Evolutionary conservation across 2,329 filamentous ascomycete genomes (phyloP), one percentile per base, ranked within the genome.

Genomic region (Ciborinia camelliae): DNA sequence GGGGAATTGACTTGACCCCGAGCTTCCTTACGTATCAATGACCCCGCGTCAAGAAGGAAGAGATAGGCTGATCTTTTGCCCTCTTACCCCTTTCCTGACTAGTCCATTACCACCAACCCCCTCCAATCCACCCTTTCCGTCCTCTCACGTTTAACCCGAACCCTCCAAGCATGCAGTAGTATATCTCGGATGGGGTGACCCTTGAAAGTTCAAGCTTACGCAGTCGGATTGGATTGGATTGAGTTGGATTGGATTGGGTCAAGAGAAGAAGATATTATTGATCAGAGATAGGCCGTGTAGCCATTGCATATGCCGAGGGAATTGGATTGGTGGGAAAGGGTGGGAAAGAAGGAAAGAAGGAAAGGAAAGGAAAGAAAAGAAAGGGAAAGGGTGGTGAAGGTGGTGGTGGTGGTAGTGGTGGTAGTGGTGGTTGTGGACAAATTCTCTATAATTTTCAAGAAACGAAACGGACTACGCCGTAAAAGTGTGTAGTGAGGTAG

Each of bases 21-120:
- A 62, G 18, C 26, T 45, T 35, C 61, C 53, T 59, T 70, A 55
- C 65, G 64, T 71, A 69, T 72, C 67, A 69, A 67, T 67, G 72
- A 77, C 76, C 77, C 76, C 76, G 76, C 76, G 76, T 73, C 70
- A 73, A 70, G 72, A 71, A 69, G 69, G 65, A 68, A 69, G 72
- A 71, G 73, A 75, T 71, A 73, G 73, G 73, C 70, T 71, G 71
- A 72, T 69, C 54, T 66, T 45, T 47, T 41, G 57, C 64, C 65
- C 53, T 59, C 64, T 62, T 70, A 57, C 68, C 63, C 66, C 69
- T 68, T 68, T 67, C 58, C 65, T 32, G 51, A 45, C 53, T 64
- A 64, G 53, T 50, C 23, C 58, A 63, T 65, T 62, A 62, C 55
- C 64, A 67, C 68, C 68, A 59, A 64, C 58, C 54, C 65, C 65